These are phyloP conservation scores for Medicago lupulina DNA, from an alignment of 306 rosid genomes.

Conservation along the genomic window DNA sequence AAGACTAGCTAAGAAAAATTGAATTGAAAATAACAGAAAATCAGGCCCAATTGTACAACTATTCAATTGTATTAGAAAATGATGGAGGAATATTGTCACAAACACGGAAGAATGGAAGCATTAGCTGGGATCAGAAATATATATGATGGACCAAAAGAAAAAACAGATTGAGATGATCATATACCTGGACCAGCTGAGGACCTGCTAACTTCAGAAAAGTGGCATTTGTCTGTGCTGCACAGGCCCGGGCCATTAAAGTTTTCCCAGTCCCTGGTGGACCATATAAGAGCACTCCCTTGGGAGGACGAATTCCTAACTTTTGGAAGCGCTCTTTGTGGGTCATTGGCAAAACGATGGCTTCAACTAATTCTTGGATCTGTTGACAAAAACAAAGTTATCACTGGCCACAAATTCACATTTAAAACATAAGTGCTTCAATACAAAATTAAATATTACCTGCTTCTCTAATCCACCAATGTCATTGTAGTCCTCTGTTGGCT, in stretches of 20 bases:
- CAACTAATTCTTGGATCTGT: conserved; percentile 95
- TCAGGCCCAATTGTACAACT: neutral
- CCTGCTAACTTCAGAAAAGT: conserved; percentile 94
- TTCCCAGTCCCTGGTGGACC: conserved; percentile 99
- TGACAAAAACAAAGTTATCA: conserved; percentile 15
- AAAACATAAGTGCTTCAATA: neutral
- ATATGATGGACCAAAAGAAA: neutral
- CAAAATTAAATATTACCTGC: conserved; percentile 57
- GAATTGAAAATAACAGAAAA: neutral
- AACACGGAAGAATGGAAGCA: no score
- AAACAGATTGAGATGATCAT: conserved; percentile 15
- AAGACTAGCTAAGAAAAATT: neutral
- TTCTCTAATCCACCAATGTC: conserved; percentile 95
- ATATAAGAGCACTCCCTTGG: conserved; percentile 93
- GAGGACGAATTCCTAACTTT: conserved; percentile 92
- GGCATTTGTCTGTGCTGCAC: conserved; percentile 98
- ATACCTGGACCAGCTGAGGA: conserved; percentile 97
- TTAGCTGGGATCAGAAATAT: conserved; percentile 6
- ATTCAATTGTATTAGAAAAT: neutral
- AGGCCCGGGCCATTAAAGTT: conserved; percentile 98
- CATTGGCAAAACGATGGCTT: conserved; percentile 96
- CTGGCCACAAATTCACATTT: neutral
- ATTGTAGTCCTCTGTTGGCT: conserved; percentile 93
- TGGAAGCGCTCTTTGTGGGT: conserved; percentile 95
- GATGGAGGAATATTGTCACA: no score